phyloP scores from a whole-genome alignment of 768 basidiomycete genomes.

The Dacryopinax primogenitus region DNA sequence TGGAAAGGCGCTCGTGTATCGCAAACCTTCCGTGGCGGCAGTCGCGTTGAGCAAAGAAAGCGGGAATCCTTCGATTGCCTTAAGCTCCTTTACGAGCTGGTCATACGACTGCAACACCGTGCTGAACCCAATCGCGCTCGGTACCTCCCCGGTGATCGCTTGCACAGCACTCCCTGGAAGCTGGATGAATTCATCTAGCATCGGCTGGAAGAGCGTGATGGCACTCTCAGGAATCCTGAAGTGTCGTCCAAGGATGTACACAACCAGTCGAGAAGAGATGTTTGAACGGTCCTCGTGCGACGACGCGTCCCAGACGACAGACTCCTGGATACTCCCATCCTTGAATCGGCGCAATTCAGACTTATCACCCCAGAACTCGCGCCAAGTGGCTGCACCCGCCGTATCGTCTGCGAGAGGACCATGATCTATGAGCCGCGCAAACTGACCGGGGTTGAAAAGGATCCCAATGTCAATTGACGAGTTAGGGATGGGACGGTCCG shows the following conservation, averaged over 20 bases:
- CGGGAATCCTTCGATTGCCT: conserved; percentile 58
- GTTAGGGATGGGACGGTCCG: conserved; percentile 35
- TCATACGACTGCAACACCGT: conserved; percentile 69
- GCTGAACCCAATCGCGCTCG: conserved; percentile 53
- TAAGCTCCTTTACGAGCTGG: conserved; percentile 57
- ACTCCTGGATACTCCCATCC: conserved; percentile 82
- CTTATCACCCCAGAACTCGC: conserved; percentile 80
- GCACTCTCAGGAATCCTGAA: conserved; percentile 41
- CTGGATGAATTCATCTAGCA: conserved; percentile 14
- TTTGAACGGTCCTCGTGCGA: conserved; percentile 62
- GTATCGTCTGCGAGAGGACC: conserved; percentile 59
- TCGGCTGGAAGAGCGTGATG: conserved; percentile 20
- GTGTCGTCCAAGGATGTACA: conserved; percentile 61
- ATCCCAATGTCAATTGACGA: conserved; percentile 54
- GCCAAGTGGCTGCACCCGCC: conserved; percentile 44
- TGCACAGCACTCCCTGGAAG: conserved; percentile 34
- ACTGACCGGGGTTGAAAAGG: conserved; percentile 54
- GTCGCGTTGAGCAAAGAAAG: conserved; percentile 64
- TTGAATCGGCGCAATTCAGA: conserved; percentile 91
- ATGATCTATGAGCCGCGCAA: conserved; percentile 80
- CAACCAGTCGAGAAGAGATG: conserved; percentile 62
- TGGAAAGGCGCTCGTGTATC: conserved; percentile 70
- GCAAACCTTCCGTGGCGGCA: conserved; percentile 56
- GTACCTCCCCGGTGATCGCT: conserved; percentile 44
- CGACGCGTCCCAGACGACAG: conserved; percentile 90